phyloP scores from a whole-genome alignment of 2,329 filamentous ascomycete species.

The Aspergillus terreus region DNA sequence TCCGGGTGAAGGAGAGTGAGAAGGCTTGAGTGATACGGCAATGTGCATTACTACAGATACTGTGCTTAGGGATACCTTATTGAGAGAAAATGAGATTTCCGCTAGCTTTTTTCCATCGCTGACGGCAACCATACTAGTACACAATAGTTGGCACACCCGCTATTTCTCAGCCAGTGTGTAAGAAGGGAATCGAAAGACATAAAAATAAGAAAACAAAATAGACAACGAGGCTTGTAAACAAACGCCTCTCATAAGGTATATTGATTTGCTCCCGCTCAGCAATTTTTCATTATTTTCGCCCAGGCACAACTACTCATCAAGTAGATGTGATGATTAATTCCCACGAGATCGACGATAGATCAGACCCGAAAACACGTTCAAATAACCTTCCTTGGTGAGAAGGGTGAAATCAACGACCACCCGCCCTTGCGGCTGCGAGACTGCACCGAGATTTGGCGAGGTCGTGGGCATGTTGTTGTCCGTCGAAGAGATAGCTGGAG shows the following conservation, averaged over 20 bases:
- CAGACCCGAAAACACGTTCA: slow-evolving; percentile 38
- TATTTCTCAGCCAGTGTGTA: slow-evolving; percentile 3
- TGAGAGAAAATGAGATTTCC: not conserved
- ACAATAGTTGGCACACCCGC: slow-evolving; percentile 1
- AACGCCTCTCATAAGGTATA: not conserved
- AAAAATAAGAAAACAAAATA: not conserved
- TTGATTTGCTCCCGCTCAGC: not conserved
- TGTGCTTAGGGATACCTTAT: not conserved
- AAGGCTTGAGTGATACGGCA: not conserved
- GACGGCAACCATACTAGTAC: not conserved
- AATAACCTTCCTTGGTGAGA: slow-evolving; percentile 39
- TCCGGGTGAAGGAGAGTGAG: not conserved
- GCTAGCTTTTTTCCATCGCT: too few species aligned
- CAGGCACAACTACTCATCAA: too few species aligned
- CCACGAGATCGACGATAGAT: slow-evolving; percentile 29
- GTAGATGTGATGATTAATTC: slow-evolving; percentile 3
- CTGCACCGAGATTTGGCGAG: slow-evolving; percentile 23
- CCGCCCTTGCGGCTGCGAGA: slow-evolving; percentile 26
- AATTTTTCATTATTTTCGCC: not conserved
- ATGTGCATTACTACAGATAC: too few species aligned
- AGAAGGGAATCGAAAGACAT: slow-evolving; percentile 2
- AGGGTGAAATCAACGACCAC: slow-evolving; percentile 39
- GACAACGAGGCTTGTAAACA: not conserved
- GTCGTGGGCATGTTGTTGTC: slow-evolving; percentile 23
- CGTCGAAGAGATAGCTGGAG: slow-evolving; percentile 21